Evolutionary conservation across 108 stramenopile species (phyloP).

Genomic region (Pseudonitzschia pungens): DNA sequence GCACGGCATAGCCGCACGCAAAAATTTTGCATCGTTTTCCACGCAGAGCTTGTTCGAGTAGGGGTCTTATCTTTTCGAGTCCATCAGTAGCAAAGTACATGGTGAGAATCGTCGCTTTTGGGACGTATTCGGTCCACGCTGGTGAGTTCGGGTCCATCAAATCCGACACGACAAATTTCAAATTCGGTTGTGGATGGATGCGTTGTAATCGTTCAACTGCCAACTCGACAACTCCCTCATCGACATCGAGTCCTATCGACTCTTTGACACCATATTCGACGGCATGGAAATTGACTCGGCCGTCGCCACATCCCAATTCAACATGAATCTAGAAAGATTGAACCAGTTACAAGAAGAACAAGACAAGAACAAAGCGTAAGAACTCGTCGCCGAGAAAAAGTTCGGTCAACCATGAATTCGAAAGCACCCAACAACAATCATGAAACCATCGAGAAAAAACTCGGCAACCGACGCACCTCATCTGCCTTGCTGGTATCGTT

Average conservation of each 20-base stretch:
- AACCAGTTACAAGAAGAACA: too few relatives aligned
- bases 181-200: slow-evolving; percentile 49
- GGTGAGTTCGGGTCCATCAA: slow-evolving; percentile 39
- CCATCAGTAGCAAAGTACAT: slow-evolving; percentile 83
- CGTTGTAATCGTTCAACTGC: slow-evolving; percentile 45
- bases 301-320: slow-evolving; percentile 87
- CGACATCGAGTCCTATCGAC: slow-evolving; percentile 77
- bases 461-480: neutral
- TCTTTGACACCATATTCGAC: slow-evolving; percentile 49
- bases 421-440: too few relatives aligned
- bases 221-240: slow-evolving; percentile 61
- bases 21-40: slow-evolving; percentile 55
- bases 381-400: too few relatives aligned
- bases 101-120: slow-evolving; percentile 68
- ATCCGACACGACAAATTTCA: slow-evolving; percentile 72
- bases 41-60: slow-evolving; percentile 54
- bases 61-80: slow-evolving; percentile 54
- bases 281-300: slow-evolving; percentile 77
- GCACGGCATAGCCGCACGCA: slow-evolving; percentile 80
- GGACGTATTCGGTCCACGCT: slow-evolving; percentile 33
- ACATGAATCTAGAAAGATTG: slow-evolving; percentile 50
- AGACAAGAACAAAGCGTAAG: too few relatives aligned
- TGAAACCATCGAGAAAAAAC: neutral
- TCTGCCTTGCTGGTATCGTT: slow-evolving; percentile 14
- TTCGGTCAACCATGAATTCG: too few relatives aligned